These are phyloP conservation scores for Pyrus betulifolia DNA, from an alignment of 306 rosid genomes.

Conservation along the genomic window DNA sequence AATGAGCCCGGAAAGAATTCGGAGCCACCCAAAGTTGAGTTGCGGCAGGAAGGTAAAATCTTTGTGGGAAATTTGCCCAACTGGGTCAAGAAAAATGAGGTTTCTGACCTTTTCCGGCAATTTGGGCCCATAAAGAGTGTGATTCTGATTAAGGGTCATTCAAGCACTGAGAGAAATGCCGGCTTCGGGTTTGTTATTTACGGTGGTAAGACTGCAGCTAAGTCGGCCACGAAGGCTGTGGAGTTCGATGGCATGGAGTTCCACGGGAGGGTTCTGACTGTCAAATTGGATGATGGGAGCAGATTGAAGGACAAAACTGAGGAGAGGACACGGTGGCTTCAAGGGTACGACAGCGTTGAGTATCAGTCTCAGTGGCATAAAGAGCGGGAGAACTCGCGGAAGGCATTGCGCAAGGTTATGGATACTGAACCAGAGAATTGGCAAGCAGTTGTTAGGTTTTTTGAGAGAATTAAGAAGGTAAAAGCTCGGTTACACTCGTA, in stretches of 20 bases:
- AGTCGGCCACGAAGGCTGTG: slow-evolving; percentile 68
- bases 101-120: slow-evolving; percentile 71
- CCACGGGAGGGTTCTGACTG: slow-evolving; percentile 72
- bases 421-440: slow-evolving; percentile 90
- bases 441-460: slow-evolving; percentile 74
- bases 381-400: slow-evolving; percentile 63
- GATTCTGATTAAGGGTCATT: slow-evolving; percentile 65
- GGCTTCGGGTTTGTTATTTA: slow-evolving; percentile 78
- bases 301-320: slow-evolving; percentile 47
- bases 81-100: slow-evolving; percentile 70
- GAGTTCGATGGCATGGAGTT: slow-evolving; percentile 94
- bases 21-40: slow-evolving; percentile 8
- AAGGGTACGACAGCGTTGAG: slow-evolving; percentile 43
- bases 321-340: slow-evolving; percentile 55
- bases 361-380: slow-evolving; percentile 73
- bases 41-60: slow-evolving; percentile 77
- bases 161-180: slow-evolving; percentile 45
- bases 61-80: slow-evolving; percentile 80
- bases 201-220: slow-evolving; percentile 37
- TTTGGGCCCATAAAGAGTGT: slow-evolving; percentile 70
- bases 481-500: background rate
- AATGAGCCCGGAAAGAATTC: slow-evolving; percentile 4
- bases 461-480: slow-evolving; percentile 75
- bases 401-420: slow-evolving; percentile 45
- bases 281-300: slow-evolving; percentile 78